These are phyloP conservation scores for Nepenthes gracilis DNA, from an alignment of 148 eudicot species.

Conservation along the genomic window DNA sequence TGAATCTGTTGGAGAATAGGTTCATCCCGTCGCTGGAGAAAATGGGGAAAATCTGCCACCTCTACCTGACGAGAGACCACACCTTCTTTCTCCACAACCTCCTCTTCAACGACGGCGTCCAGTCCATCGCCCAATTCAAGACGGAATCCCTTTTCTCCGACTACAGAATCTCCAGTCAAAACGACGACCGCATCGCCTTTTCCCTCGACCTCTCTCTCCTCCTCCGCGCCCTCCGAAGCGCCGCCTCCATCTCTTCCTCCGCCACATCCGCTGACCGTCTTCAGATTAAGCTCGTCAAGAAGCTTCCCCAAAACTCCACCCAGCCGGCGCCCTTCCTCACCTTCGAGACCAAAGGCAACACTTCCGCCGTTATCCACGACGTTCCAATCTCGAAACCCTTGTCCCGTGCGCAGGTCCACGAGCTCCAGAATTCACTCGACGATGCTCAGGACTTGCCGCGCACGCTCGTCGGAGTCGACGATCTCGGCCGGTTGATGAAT, in stretches of 20 bases:
- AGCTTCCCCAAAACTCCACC: constrained; percentile 60
- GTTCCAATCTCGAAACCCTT: constrained; percentile 91
- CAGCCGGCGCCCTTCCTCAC: constrained; percentile 67
- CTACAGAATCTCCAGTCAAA: constrained; percentile 70
- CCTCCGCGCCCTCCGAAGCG: constrained; percentile 75
- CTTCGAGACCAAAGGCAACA: constrained; percentile 70
- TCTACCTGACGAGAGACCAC: constrained; percentile 68
- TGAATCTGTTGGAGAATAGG: constrained; percentile 57
- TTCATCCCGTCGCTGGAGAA: constrained; percentile 82
- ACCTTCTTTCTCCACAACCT: constrained; percentile 81
- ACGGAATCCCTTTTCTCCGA: constrained; percentile 59
- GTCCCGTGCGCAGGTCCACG: constrained; percentile 56
- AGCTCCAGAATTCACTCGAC: constrained; percentile 67
- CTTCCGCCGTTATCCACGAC: constrained; percentile 84
- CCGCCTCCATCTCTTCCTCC: constrained; percentile 42
- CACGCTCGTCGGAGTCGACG: constrained; percentile 58
- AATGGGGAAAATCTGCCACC: constrained; percentile 64
- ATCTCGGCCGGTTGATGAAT: constrained; percentile 40
- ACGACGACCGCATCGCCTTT: constrained; percentile 72
- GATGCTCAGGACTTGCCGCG: constrained; percentile 67
- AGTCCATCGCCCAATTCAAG: constrained; percentile 69
- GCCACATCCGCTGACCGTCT: constrained; percentile 24
- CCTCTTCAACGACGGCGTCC: constrained; percentile 57
- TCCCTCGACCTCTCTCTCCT: constrained; percentile 72
- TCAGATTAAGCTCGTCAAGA: constrained; percentile 84